Percentiles rank a stretch among this genome's conserved stretches.
These are phyloP conservation scores for Acephala macrosclerotiorum DNA, from an alignment of 2,329 filamentous ascomycete genomes.

Conservation along the genomic window DNA sequence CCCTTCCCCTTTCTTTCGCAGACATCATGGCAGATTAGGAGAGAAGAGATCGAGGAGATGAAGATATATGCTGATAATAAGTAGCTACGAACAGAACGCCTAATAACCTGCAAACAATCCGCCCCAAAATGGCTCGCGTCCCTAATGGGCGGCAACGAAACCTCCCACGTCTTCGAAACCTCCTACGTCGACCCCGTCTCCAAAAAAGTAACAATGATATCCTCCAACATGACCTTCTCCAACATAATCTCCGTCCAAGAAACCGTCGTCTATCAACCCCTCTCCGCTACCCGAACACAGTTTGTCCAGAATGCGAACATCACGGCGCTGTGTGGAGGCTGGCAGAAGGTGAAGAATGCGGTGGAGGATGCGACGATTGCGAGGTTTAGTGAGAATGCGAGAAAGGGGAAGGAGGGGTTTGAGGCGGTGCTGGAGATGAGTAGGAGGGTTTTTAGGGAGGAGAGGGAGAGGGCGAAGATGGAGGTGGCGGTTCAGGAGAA, in stretches of 20 bases:
- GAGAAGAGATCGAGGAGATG: too few species aligned
- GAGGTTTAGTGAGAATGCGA: constrained; percentile 90
- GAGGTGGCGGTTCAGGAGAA: constrained; percentile 21
- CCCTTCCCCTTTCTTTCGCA: not conserved
- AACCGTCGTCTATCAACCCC: constrained; percentile 84
- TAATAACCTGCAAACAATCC: constrained; percentile 68
- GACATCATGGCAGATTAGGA: not conserved
- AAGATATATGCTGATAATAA: constrained; percentile 31
- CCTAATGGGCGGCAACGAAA: constrained; percentile 80
- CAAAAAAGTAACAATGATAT: constrained; percentile 96
- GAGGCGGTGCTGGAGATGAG: constrained; percentile 95
- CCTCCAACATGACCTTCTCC: constrained; percentile 90
- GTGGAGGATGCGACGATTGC: constrained; percentile 93
- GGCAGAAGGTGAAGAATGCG: constrained; percentile 95
- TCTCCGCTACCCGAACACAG: constrained; percentile 66
- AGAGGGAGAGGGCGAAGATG: constrained; percentile 66
- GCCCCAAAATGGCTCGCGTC: constrained; percentile 82
- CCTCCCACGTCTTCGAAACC: constrained; percentile 91
- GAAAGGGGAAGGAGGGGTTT: constrained; percentile 91
- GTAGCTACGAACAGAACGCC: constrained; percentile 74
- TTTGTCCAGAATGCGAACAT: constrained; percentile 93
- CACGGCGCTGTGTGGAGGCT: constrained; percentile 92
- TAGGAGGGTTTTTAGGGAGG: constrained; percentile 87
- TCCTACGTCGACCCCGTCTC: constrained; percentile 87
- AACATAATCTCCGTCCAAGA: constrained; percentile 93